These are phyloP conservation scores for Linum tenue DNA, from an alignment of 345 rosid species.

Conservation along the genomic window DNA sequence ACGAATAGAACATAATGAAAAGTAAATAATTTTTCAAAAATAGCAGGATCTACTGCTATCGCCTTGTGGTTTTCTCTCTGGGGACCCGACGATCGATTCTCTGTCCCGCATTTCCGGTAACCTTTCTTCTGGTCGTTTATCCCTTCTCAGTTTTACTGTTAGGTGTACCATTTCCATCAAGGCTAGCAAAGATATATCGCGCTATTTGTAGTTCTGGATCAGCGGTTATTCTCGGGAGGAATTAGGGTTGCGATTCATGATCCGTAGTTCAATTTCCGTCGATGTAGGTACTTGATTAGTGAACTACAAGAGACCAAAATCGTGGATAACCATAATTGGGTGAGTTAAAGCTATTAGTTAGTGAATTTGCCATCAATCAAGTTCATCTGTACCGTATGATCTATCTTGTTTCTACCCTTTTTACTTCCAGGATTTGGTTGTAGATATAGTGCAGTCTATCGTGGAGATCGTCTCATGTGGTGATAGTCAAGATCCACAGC, in stretches of 20 bases:
- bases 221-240: too few relatives aligned
- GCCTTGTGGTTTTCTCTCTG: conserved; percentile 46
- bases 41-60: too few relatives aligned
- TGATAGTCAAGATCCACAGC: conserved; percentile 46
- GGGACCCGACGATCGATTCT: conserved; percentile 61
- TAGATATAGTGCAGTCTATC: conserved; percentile 50
- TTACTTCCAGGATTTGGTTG: conserved; percentile 31
- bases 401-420: conserved; percentile 1
- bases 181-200: too few relatives aligned
- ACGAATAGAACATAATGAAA: too few relatives aligned
- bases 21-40: too few relatives aligned
- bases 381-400: conserved; percentile 6
- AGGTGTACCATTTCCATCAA: too few relatives aligned
- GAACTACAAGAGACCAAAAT: conserved; percentile 42
- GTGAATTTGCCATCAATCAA: background rate
- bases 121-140: background rate
- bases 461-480: conserved; percentile 66
- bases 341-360: conserved; percentile 10
- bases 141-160: background rate
- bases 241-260: too few relatives aligned
- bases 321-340: conserved; percentile 38
- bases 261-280: conserved; percentile 1
- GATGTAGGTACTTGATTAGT: conserved; percentile 30
- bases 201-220: too few relatives aligned
- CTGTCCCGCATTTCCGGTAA: conserved; percentile 53